Base-by-base conservation (phyloP, 129 eudicot genomes). In the Daucus carota region DNA sequence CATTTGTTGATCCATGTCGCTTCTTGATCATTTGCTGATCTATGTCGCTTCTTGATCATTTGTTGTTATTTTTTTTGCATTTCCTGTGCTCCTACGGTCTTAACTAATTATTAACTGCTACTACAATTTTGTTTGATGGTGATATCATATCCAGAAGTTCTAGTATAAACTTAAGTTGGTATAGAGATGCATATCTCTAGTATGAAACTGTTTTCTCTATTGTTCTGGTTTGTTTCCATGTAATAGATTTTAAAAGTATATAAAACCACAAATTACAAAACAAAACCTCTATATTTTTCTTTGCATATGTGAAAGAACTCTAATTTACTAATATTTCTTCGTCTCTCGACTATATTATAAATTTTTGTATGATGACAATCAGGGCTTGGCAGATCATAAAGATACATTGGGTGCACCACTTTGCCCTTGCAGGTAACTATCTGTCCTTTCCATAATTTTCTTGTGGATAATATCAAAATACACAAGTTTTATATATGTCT, bases 321-420 rank as follows among this genome's bases (percentile, higher is more conserved):
- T 0, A 3, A 9, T 18, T 3, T 20, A 18, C 3, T 50, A 5
- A 4, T 18, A 6, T 50, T 50, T 10, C 1, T 18, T 20, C 7
- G 4, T n/a, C 31, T 57, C 0, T n/a, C 62, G 36, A 59, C 60
- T 45, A 78, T 47, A 34, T 72, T 6, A 62, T 74, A 75, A 16
- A 29, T 46, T 12, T 14, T 73, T 24, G 63, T 60, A 48, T 44
- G 67, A 57, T 17, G 57, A 70, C n/a, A 74, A 46, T 36, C 81
- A 90, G 96, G 96, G 96, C 29, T 80, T 90, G 83, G 96, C 96
- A 34, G 96, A 90, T 54, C 96, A 90, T 85, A 87, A 83, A 72
- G 75, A 72, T 72, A 24, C 75, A 42, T 26, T 72, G 75, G 75
- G 75, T 72, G 75, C 75, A 26, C 75, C 75, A 43, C 75, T 72